Conservation (phyloP, 495 filamentous ascomycete species). For the Trichoderma erinaceum region DNA sequence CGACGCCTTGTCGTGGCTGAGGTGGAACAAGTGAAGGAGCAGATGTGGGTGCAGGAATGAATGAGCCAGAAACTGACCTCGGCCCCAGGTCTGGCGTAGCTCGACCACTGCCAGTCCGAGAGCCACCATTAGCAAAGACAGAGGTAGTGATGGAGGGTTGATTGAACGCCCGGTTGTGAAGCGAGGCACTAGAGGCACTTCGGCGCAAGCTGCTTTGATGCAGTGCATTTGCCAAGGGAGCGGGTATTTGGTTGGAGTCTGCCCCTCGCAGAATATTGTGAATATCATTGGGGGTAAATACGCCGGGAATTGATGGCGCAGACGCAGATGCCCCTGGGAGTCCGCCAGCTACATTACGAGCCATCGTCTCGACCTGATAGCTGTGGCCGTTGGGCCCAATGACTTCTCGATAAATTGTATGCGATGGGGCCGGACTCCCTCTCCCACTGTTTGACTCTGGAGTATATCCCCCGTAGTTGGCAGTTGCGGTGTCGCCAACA, state of each 20-base stretch:
- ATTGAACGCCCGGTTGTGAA: constrained; percentile 17
- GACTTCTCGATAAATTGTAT: constrained; percentile 26
- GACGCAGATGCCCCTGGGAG: constrained; percentile 12
- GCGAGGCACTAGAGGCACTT: constrained; percentile 28
- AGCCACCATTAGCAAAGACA: constrained; percentile 26
- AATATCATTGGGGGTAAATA: constrained; percentile 28
- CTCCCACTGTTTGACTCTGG: constrained; percentile 14
- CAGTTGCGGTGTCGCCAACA: constrained; percentile 14
- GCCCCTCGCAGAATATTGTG: constrained; percentile 38
- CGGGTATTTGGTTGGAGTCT: constrained; percentile 36
- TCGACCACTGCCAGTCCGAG: constrained; percentile 33
- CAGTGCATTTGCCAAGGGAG: constrained; percentile 41
- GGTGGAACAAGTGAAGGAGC: neutral
- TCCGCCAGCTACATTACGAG: neutral
- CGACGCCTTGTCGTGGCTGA: constrained; percentile 22
- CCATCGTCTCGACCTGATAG: constrained; percentile 15
- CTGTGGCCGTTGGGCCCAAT: constrained; percentile 22
- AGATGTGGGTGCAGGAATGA: constrained; percentile 8
- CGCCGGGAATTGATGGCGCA: constrained; percentile 15
- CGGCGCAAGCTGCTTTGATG: constrained; percentile 38
- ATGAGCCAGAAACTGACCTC: constrained; percentile 23
- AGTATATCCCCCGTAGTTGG: constrained; percentile 7
- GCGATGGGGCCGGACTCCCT: constrained; percentile 18
- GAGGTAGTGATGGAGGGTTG: constrained; percentile 39
- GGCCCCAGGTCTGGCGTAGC: constrained; percentile 37